phyloP scores from a whole-genome alignment of 75 land plant species.

The Sequoia sempervirens region DNA sequence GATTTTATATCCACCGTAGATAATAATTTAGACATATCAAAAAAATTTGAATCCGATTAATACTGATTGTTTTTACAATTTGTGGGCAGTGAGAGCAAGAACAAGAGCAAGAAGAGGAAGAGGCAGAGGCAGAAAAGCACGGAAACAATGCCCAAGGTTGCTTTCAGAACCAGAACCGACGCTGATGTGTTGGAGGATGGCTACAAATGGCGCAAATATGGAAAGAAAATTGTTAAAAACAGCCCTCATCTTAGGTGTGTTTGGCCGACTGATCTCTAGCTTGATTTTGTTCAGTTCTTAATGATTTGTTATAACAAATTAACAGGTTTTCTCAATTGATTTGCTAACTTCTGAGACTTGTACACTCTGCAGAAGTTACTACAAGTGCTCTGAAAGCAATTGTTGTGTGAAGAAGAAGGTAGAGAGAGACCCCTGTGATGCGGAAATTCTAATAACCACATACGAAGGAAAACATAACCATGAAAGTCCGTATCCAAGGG shows the following conservation, averaged over 20 bases:
- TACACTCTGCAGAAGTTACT: conserved; percentile 66
- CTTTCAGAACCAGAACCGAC: conserved; percentile 44
- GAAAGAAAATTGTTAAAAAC: conserved; percentile 64
- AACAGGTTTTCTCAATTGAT: background rate
- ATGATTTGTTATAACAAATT: background rate
- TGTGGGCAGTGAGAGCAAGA: conserved; percentile 1
- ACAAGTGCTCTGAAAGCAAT: conserved; percentile 60
- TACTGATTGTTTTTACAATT: background rate
- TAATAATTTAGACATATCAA: no score
- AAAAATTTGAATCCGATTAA: no score
- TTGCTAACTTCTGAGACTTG: background rate
- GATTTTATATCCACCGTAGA: no score
- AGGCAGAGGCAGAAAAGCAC: conserved; percentile 11
- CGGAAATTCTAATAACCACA: conserved; percentile 59
- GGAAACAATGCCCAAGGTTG: conserved; percentile 21
- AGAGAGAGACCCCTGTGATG: conserved; percentile 62
- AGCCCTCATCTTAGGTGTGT: conserved; percentile 67
- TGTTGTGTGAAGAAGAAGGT: conserved; percentile 84
- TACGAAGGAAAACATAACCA: conserved; percentile 82
- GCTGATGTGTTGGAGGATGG: conserved; percentile 64
- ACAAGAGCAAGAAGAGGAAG: background rate
- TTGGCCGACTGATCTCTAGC: background rate
- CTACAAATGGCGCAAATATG: conserved; percentile 74
- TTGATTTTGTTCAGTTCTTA: background rate
- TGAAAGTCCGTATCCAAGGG: conserved; percentile 13